Conservation (phyloP, 2,329 filamentous ascomycete genomes). For the Davidsoniella virescens region DNA sequence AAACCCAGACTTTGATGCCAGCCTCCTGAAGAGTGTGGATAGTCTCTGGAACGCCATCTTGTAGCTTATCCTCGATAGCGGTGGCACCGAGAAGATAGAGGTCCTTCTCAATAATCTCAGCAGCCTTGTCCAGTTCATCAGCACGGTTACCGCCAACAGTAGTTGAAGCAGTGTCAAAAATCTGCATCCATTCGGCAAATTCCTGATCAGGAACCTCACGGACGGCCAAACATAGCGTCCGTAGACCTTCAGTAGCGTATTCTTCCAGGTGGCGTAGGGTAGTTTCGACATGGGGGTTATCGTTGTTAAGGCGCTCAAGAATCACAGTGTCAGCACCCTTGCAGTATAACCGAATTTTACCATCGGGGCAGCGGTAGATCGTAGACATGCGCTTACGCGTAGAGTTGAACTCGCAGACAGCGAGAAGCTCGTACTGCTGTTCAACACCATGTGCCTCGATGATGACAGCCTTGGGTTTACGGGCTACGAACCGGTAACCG, state of each 20-base stretch:
- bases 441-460: slow-evolving; percentile 60
- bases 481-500: slow-evolving; percentile 78
- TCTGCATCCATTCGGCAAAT: slow-evolving; percentile 68
- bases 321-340: slow-evolving; percentile 98
- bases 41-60: slow-evolving; percentile 94
- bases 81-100: slow-evolving; percentile 86
- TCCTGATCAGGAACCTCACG: slow-evolving; percentile 83
- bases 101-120: slow-evolving; percentile 87
- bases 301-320: slow-evolving; percentile 66
- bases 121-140: slow-evolving; percentile 91
- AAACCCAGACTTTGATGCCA: slow-evolving; percentile 95
- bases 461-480: slow-evolving; percentile 77
- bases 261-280: slow-evolving; percentile 94
- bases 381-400: slow-evolving; percentile 95
- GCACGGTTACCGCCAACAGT: slow-evolving; percentile 85
- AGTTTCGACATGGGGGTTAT: slow-evolving; percentile 69
- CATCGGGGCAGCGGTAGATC: slow-evolving; percentile 90
- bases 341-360: slow-evolving; percentile 82
- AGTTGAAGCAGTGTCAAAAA: slow-evolving; percentile 77
- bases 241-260: slow-evolving; percentile 88
- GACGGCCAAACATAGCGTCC: slow-evolving; percentile 88
- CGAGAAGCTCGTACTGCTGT: slow-evolving; percentile 74
- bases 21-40: slow-evolving; percentile 94
- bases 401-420: slow-evolving; percentile 91
- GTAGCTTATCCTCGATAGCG: slow-evolving; percentile 89